Percentiles rank a stretch among this genome's conserved stretches.
These are phyloP conservation scores for Vitis labrusca DNA, from an alignment of 164 flowering plant species.

Conservation along the genomic window DNA sequence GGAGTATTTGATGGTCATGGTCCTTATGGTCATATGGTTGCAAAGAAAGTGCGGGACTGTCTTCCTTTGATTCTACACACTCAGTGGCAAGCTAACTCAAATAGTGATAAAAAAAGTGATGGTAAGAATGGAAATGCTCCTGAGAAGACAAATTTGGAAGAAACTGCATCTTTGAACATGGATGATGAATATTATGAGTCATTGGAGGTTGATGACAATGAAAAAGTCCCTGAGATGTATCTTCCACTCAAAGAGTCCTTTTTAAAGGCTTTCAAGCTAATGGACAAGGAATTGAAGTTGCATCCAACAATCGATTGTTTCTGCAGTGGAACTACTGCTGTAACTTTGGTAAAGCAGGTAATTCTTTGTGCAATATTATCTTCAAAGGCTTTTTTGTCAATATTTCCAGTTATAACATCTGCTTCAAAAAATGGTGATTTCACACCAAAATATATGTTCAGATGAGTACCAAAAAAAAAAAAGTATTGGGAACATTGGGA, in stretches of 20 bases:
- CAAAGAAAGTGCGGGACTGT: constrained; percentile 74
- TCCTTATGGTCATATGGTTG: constrained; percentile 85
- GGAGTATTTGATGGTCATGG: constrained; percentile 94
- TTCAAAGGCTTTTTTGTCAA: neutral
- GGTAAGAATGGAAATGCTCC: constrained; percentile 17
- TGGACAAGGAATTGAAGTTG: constrained; percentile 76
- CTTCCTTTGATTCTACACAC: constrained; percentile 63
- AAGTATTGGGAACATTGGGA: no score
- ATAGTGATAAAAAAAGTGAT: constrained; percentile 22
- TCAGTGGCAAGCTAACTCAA: constrained; percentile 48
- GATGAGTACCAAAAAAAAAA: no score
- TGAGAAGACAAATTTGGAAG: constrained; percentile 48
- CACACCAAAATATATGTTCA: no score
- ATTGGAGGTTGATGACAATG: constrained; percentile 41
- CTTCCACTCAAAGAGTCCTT: constrained; percentile 51
- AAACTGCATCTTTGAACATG: constrained; percentile 37
- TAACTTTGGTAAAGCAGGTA: constrained; percentile 72
- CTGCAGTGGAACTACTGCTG: constrained; percentile 84
- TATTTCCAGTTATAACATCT: neutral
- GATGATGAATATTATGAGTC: constrained; percentile 57
- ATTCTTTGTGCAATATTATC: neutral
- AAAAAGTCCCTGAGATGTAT: constrained; percentile 53
- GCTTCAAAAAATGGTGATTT: no score
- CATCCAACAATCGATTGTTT: constrained; percentile 74
- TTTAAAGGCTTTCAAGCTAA: constrained; percentile 64